Evolutionary conservation across 129 eudicot genomes (phyloP).

Genomic region (Silybum marianum): DNA sequence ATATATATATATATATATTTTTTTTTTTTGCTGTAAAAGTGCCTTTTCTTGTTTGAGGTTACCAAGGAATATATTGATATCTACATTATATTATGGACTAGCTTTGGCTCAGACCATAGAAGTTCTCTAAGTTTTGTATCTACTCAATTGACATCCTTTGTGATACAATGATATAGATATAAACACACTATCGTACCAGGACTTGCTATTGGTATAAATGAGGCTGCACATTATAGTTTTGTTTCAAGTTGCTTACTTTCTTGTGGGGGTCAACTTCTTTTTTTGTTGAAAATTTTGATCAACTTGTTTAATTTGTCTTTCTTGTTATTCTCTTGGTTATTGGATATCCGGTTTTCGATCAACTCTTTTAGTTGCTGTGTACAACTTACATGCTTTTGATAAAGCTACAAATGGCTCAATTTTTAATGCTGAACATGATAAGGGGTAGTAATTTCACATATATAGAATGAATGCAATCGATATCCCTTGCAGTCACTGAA

Average conservation of each 20-base stretch:
- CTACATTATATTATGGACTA: neutral
- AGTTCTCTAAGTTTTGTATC: neutral
- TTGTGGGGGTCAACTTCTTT: neutral
- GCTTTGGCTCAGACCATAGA: neutral
- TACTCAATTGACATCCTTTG: neutral
- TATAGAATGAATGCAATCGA: neutral
- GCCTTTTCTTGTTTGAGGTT: slow-evolving; percentile 1
- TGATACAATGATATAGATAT: neutral
- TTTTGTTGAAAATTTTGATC: neutral
- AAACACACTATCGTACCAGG: neutral
- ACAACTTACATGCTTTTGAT: neutral
- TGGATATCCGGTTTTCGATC: neutral
- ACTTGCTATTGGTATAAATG: neutral
- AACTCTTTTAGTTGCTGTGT: neutral
- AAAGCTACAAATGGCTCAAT: neutral
- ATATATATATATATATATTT: neutral
- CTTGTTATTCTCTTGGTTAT: neutral
- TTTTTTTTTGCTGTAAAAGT: neutral
- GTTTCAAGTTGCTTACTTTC: neutral
- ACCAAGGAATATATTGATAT: neutral
- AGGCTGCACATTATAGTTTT: neutral
- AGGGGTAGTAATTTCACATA: neutral
- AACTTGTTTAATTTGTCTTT: neutral
- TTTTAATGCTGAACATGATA: neutral
- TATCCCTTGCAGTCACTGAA: neutral